A percentile compares a stretch with the other conserved stretches of the same genome.
Conservation (phyloP, 306 rosid species). For the Chamaecrista fasciculata region DNA sequence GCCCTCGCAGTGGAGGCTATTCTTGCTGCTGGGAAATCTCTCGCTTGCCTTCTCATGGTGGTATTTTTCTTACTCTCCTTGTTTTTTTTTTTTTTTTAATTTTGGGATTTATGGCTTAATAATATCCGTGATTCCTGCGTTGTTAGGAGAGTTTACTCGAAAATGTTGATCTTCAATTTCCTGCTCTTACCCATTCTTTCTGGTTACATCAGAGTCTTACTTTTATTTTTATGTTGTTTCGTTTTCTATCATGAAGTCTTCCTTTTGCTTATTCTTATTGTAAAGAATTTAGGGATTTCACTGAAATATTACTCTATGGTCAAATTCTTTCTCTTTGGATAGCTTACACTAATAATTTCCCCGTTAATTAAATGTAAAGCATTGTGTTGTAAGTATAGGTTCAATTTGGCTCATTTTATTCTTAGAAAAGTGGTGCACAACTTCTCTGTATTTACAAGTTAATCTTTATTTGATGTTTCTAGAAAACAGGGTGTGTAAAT, state of each 20-base stretch:
- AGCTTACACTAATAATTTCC: background rate
- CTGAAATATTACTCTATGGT: background rate
- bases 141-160: background rate
- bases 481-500: background rate
- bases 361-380: background rate
- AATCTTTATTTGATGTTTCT: slow-evolving; percentile 13
- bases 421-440: background rate
- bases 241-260: background rate
- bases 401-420: slow-evolving; percentile 3
- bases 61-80: slow-evolving; percentile 29
- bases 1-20: slow-evolving; percentile 43
- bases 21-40: slow-evolving; percentile 40
- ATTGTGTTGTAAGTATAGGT: background rate
- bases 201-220: background rate
- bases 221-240: background rate
- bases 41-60: slow-evolving; percentile 46
- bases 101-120: background rate
- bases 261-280: background rate
- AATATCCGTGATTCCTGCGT: background rate
- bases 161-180: background rate
- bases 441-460: background rate
- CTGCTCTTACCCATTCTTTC: background rate
- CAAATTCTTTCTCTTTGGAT: background rate
- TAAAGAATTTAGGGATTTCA: slow-evolving; percentile 8
- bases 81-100: background rate